Conservation (phyloP, 2,329 filamentous ascomycete genomes). For the Calonectria hawksworthii region DNA sequence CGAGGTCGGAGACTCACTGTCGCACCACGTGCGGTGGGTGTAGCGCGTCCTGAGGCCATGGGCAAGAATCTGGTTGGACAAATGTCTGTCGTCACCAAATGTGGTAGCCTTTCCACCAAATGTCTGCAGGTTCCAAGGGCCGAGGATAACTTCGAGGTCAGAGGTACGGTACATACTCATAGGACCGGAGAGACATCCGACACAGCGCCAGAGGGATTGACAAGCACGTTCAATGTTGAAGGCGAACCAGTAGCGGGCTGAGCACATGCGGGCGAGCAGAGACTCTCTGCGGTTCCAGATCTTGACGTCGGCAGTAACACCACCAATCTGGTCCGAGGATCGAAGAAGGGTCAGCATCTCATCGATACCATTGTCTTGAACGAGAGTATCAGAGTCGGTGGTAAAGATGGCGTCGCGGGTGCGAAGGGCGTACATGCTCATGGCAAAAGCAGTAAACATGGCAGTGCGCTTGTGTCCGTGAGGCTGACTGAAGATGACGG, state of each 20-base stretch:
- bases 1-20: slow-evolving; percentile 29
- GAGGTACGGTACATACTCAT: slow-evolving; percentile 33
- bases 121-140: slow-evolving; percentile 31
- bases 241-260: slow-evolving; percentile 31
- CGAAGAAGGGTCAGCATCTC: slow-evolving; percentile 31
- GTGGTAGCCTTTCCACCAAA: slow-evolving; percentile 31
- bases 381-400: slow-evolving; percentile 28
- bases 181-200: slow-evolving; percentile 29
- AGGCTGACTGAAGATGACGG: slow-evolving; percentile 12
- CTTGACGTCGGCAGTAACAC: slow-evolving; percentile 32
- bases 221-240: slow-evolving; percentile 33
- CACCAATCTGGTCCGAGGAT: slow-evolving; percentile 24
- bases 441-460: slow-evolving; percentile 32
- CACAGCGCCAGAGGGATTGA: slow-evolving; percentile 32
- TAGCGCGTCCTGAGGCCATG: slow-evolving; percentile 29
- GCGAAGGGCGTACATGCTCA: slow-evolving; percentile 23
- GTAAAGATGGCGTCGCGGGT: slow-evolving; percentile 31
- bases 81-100: slow-evolving; percentile 30
- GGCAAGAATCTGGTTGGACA: slow-evolving; percentile 30
- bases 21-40: slow-evolving; percentile 33
- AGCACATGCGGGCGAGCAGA: slow-evolving; percentile 28
- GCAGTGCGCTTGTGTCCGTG: slow-evolving; percentile 28
- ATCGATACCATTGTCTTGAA: slow-evolving; percentile 23
- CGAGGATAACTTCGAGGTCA: slow-evolving; percentile 29
- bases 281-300: slow-evolving; percentile 33